These are phyloP conservation scores for Fomes fomentarius DNA, from an alignment of 1,284 basidiomycete genomes.

Conservation along the genomic window DNA sequence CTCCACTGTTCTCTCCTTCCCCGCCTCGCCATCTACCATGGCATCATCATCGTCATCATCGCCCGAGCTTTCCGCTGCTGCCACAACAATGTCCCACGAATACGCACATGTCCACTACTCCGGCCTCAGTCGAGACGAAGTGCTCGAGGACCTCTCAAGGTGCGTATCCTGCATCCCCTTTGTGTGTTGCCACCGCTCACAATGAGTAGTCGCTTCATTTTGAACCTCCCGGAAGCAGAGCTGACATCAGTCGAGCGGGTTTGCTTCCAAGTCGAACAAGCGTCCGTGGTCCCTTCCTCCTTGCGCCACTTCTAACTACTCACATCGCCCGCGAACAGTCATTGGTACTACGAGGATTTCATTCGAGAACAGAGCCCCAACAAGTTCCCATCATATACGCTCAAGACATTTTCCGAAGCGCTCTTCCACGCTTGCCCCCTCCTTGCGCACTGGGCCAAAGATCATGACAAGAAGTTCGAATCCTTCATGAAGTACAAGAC, in stretches of 20 bases:
- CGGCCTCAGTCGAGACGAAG: conserved; percentile 59
- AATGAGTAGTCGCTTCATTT: conserved; percentile 84
- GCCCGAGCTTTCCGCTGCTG: conserved; percentile 64
- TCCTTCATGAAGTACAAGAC: conserved; percentile 96
- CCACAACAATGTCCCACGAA: conserved; percentile 36
- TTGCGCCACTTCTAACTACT: conserved; percentile 6
- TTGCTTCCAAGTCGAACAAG: conserved; percentile 99
- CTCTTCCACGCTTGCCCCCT: conserved; percentile 86
- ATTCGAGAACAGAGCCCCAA: conserved; percentile 86
- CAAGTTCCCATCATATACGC: conserved; percentile 82
- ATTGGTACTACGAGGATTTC: conserved; percentile 99
- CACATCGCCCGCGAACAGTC: conserved; percentile 50
- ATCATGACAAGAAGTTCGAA: conserved; percentile 81
- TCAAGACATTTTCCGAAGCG: conserved; percentile 95
- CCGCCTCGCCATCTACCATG: conserved; percentile 39
- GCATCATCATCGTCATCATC: conserved; percentile 70
- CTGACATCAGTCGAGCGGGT: conserved; percentile 90
- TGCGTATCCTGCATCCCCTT: conserved; percentile 32
- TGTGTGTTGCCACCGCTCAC: conserved; percentile 14
- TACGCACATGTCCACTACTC: conserved; percentile 26
- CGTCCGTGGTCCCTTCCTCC: conserved; percentile 57
- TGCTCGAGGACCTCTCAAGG: conserved; percentile 91
- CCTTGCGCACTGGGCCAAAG: conserved; percentile 77
- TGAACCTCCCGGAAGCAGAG: conserved; percentile 96
- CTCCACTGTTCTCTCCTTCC: conserved; percentile 36